Evolutionary conservation across 1,284 basidiomycete species (phyloP), one percentile per base, ranked within the genome.

Genomic region (Ceratobasidium papillatum): DNA sequence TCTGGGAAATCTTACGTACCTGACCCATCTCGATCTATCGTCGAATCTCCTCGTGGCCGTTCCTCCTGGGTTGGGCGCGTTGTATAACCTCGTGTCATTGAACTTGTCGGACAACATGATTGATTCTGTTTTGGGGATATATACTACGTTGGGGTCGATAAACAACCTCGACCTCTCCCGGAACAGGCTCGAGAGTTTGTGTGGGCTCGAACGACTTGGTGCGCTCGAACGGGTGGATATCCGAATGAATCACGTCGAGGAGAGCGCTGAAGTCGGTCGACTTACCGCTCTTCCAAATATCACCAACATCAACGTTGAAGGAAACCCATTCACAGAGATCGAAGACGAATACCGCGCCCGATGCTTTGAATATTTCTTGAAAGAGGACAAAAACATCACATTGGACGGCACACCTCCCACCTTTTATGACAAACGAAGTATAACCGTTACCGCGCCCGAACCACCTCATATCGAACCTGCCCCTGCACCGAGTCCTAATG

Each of bases 101-200:
- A 97, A 98, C 82, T 88, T 99, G 22, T 87, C 93, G 19, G 92
- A 96, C 82, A 99, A 99, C 84, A 93, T 99, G 88, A 96, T 99
- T 78, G 95, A 97, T 79, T 96, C 96, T 5, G 92, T 98, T 19
- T 87, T 96, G 2, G 94, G 93, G 34, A 95, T 96, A 65, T 93
- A 94, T 79, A 88, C 88, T 43, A 88, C 90, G 74, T 86, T 97
- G n/a, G 93, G 94, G 1, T 90, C 91, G 76, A 86, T 96, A 49
- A 85, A 90, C 25, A 85, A 86, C 4, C 84, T 98, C 78, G 94
- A 95, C 80, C 86, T 98, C 19, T 87, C 93, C 0, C 85, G 86
- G 73, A 99, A 99, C 80, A 90, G 97, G 1, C 88, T 99, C 61
- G 94, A 97, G 80, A 96, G 94, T 27, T 88, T 99, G 66, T 96